Evolutionary conservation across 768 basidiomycete species (phyloP).

Genomic region (Daedaleopsis nitida): DNA sequence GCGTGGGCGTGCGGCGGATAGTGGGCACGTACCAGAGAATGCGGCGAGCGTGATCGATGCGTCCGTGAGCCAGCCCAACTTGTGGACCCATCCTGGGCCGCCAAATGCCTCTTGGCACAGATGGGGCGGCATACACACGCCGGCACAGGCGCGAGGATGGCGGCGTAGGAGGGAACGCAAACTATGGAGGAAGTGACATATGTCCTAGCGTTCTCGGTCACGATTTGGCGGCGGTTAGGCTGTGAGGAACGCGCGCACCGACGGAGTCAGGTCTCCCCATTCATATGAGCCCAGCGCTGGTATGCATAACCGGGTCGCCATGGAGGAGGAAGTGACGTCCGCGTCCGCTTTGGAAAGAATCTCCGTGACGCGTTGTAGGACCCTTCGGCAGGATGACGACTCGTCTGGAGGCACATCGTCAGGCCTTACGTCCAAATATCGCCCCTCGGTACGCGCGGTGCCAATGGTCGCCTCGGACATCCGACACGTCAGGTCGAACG

Average conservation of each 20-base stretch:
- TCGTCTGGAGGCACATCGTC: conserved; percentile 11
- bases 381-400: conserved; percentile 10
- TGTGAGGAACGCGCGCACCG: conserved; percentile 43
- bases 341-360: conserved; percentile 9
- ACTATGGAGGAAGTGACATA: conserved; percentile 71
- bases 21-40: conserved; percentile 65
- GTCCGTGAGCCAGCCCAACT: conserved; percentile 80
- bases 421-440: conserved; percentile 36
- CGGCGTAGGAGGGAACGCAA: conserved; percentile 63
- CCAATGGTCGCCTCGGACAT: conserved; percentile 56
- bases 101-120: conserved; percentile 60
- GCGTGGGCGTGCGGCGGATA: neutral
- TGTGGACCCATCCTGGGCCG: conserved; percentile 72
- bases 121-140: conserved; percentile 67
- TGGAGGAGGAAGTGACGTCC: conserved; percentile 17
- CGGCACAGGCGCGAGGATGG: conserved; percentile 63
- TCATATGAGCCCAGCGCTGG: conserved; percentile 59
- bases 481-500: conserved; percentile 72
- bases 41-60: conserved; percentile 71
- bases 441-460: conserved; percentile 40
- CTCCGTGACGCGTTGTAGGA: conserved; percentile 15
- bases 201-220: conserved; percentile 46
- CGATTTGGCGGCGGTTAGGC: neutral
- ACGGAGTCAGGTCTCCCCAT: conserved; percentile 65
- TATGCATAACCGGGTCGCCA: conserved; percentile 60